Evolutionary conservation across 2,329 filamentous ascomycete species (phyloP).

Genomic region (Lojkania enalia): DNA sequence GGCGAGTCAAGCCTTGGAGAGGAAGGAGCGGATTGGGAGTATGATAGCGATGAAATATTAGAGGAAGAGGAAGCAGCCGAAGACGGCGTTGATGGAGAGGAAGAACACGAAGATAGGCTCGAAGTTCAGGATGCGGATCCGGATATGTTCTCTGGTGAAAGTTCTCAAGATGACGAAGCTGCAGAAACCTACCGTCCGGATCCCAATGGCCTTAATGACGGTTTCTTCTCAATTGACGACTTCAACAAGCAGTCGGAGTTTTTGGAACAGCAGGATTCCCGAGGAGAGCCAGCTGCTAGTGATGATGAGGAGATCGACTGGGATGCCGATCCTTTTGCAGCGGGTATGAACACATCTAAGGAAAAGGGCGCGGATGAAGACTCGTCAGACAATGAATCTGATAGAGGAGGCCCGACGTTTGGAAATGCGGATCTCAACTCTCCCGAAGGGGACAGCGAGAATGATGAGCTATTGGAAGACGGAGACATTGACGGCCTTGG

Average conservation of each 20-base stretch:
- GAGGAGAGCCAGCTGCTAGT: conserved; percentile 74
- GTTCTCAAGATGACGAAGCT: conserved; percentile 47
- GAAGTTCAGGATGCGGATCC: conserved; percentile 39
- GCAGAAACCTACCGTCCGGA: conserved; percentile 68
- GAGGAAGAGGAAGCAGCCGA: conserved; percentile 35
- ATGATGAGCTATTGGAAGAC: conserved; percentile 54
- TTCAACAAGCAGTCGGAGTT: conserved; percentile 95
- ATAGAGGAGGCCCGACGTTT: conserved; percentile 81
- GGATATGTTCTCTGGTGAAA: conserved; percentile 45
- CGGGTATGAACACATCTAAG: conserved; percentile 33
- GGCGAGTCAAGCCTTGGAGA: conserved; percentile 31
- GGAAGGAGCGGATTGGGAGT: conserved; percentile 40
- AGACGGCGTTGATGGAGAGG: conserved; percentile 35
- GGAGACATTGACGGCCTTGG: conserved; percentile 57
- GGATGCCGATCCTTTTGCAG: conserved; percentile 72
- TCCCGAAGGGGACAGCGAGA: conserved; percentile 70
- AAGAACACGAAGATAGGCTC: conserved; percentile 29
- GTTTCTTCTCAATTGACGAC: conserved; percentile 96
- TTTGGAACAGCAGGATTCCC: conserved; percentile 82
- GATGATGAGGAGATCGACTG: conserved; percentile 84
- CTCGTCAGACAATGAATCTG: conserved; percentile 61
- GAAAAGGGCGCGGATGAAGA: conserved; percentile 36
- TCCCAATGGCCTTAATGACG: conserved; percentile 86
- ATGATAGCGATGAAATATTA: conserved; percentile 37
- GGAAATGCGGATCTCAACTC: conserved; percentile 75